Evolutionary conservation across 2,329 filamentous ascomycete genomes (phyloP), one percentile per base, ranked within the genome.

Genomic region (Boeremia exigua): DNA sequence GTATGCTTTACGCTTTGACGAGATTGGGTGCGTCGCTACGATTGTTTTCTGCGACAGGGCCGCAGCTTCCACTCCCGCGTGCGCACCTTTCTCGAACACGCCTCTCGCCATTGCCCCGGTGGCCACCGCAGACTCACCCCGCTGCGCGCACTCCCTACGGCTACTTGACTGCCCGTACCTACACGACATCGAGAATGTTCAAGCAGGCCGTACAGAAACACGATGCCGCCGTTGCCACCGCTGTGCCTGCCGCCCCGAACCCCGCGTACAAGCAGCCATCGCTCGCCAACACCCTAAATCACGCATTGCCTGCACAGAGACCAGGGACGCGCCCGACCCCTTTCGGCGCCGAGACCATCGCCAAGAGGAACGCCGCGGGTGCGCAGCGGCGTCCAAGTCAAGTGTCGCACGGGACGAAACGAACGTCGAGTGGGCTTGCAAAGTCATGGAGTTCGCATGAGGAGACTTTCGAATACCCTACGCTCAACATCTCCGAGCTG

Each of bases 391-490:
- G 60, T 29, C 47, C 57, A n/a, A 56, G 52, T 7, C 52, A 57
- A 12, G 30, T 65, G 27, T 50, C 55, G 23, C 62, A 71, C 39
- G 77, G 77, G 0, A 67, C 78, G 36, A 82, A 82, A 70, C 69
- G 80, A 43, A 79, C 74, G 6, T 74, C 78, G 17, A 80, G 73
- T 62, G 80, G 80, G 14, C 62, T 82, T 25, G 77, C 75, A 14
- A 82, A 82, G 66, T 73, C 72, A 27, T 61, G 79, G 58, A 63
- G 64, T 32, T 68, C 66, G 6, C 70, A 77, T 32, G 75, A 76
- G 19, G 67, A 73, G 32, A 38, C 60, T 0, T 69, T 74, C 34
- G 62, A 69, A 15, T 72, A 74, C 47, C 65, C 69, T 5, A 45
- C 65, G 3, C 56, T 71, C n/a, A 66, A 60, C 37, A 62, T 70